phyloP scores from a whole-genome alignment of 164 flowering plant species.

The Piper betle region DNA sequence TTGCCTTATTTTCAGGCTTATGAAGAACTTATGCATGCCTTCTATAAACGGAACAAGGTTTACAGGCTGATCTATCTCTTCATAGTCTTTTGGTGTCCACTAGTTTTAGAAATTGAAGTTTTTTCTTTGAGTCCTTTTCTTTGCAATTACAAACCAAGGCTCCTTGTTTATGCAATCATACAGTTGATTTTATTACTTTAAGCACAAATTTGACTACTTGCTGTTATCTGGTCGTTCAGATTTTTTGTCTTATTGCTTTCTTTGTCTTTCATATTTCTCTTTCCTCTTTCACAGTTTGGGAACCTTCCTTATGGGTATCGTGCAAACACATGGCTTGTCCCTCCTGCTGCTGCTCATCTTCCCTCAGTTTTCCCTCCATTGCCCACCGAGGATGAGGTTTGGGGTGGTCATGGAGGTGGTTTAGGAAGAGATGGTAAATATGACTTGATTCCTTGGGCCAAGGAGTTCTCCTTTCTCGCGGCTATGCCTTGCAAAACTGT shows the following conservation, averaged over 20 bases:
- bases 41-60: slow-evolving; percentile 91
- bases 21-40: slow-evolving; percentile 85
- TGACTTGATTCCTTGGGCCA: slow-evolving; percentile 80
- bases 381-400: slow-evolving; percentile 78
- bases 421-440: slow-evolving; percentile 73
- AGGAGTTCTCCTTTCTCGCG: slow-evolving; percentile 58
- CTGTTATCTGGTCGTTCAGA: no score
- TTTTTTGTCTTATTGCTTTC: no score
- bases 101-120: not conserved
- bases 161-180: no score
- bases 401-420: slow-evolving; percentile 99
- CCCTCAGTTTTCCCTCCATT: slow-evolving; percentile 69
- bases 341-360: slow-evolving; percentile 60
- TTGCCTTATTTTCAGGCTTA: slow-evolving; percentile 53
- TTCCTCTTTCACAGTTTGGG: slow-evolving; percentile 53
- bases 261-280: not conserved
- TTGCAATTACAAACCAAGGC: no score
- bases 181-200: no score
- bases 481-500: slow-evolving; percentile 95
- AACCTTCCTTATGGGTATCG: slow-evolving; percentile 97
- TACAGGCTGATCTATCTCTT: not conserved
- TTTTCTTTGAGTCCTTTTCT: no score
- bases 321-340: slow-evolving; percentile 98
- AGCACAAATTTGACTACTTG: no score
- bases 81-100: not conserved